These are phyloP conservation scores for Artemisia tridentata DNA, from an alignment of 129 eudicot genomes.

Conservation along the genomic window DNA sequence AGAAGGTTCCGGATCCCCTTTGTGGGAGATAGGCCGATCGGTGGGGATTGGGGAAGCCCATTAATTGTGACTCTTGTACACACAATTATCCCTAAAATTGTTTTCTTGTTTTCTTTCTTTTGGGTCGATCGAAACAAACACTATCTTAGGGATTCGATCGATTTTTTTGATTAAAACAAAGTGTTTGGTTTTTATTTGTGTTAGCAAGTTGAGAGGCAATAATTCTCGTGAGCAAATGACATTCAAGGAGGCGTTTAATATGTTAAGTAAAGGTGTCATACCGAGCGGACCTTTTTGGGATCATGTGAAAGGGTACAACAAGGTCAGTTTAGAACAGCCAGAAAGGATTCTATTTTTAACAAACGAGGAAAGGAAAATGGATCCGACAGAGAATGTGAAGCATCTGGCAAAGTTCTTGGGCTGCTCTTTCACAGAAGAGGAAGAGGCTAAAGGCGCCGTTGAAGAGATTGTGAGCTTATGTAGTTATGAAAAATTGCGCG, in stretches of 20 bases:
- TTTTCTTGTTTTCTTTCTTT: too few species aligned
- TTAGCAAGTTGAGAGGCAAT: slow-evolving; percentile 25
- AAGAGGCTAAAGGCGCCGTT: slow-evolving; percentile 26
- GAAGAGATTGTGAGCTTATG: slow-evolving; percentile 26
- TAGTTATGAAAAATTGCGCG: slow-evolving; percentile 21
- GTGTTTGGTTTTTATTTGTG: too few species aligned
- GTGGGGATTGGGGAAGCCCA: too few species aligned
- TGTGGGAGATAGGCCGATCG: too few species aligned
- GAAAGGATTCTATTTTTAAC: slow-evolving; percentile 24
- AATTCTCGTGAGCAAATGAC: slow-evolving; percentile 10
- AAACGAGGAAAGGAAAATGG: slow-evolving; percentile 23
- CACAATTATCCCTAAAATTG: too few species aligned
- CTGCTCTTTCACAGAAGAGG: slow-evolving; percentile 26
- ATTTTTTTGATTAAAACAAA: too few species aligned
- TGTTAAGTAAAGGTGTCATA: slow-evolving; percentile 28
- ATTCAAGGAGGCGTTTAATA: slow-evolving; percentile 28
- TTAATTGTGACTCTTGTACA: too few species aligned
- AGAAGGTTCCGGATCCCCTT: too few species aligned
- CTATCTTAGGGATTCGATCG: too few species aligned
- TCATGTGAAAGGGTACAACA: slow-evolving; percentile 36
- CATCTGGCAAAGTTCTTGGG: slow-evolving; percentile 29
- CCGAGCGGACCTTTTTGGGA: slow-evolving; percentile 39
- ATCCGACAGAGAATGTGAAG: slow-evolving; percentile 9
- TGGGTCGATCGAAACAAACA: too few species aligned
- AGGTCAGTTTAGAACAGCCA: slow-evolving; percentile 23